Evolutionary conservation across 228 moss, liverwort and hornwort genomes (phyloP), one percentile per base, ranked within the genome.

Genomic region (Sphagnum magellanicum): DNA sequence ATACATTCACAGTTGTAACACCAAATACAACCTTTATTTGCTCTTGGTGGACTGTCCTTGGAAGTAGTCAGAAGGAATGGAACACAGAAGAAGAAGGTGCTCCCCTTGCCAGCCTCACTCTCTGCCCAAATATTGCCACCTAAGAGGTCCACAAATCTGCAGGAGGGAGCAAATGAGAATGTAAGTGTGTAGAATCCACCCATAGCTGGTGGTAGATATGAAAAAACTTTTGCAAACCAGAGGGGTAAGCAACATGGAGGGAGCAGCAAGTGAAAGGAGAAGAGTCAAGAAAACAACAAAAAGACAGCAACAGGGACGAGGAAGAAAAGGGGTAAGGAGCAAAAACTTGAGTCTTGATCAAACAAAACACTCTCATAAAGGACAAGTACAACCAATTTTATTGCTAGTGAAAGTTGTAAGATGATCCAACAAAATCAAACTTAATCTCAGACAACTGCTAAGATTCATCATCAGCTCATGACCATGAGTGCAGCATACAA

Each of bases 131-230:
- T 88, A 4, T 68, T 77, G 57, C 94, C 94, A 67, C 87, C 90
- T 73, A 90, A 74, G 67, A 95, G 90, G 64, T 91, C 92, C 64
- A 92, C 90, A 81, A 95, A 95, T 75, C 95, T 95, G 90, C 82
- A 72, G 6, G 61, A 16, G 66, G 49, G 5, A 67, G 50, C 61
- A 72, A 12, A 58, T 17, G 13, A 8, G 52, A 6, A 67, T 67
- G 6, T 8, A 14, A 55, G 51, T n/a, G 14, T 10, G 10, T 63
- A 6, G 16, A 15, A 16, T 16, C 10, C 10, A 16, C 10, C 10
- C 9, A 49, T 6, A 48, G 48, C 46, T 50, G 64, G 17, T 6
- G 8, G 9, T 16, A 8, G 16, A 47, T 47, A 62, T 62, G 47
- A 62, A 14, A 62, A 16, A 62, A 47, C 0, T 12, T 60, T 60